A percentile compares a stretch with the other conserved stretches of the same genome.
These are phyloP conservation scores for sunflower (Helianthus annuus) DNA, from an alignment of 129 eudicot species.

Conservation along the genomic window HanXRQr2.0-SUNRISE NC_035436.2:11663143-11663642, in stretches of 20 bases:
- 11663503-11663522: constrained; percentile 7
- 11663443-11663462: neutral
- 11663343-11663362: neutral
- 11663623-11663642: neutral
- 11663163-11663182: constrained; percentile 6
- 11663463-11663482: neutral
- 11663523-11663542: neutral
- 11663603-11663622: neutral
- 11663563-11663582: neutral
- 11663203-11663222: neutral
- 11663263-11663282: neutral
- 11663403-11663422: neutral
- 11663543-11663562: neutral
- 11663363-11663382: neutral
- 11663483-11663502: neutral
- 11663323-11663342: neutral
- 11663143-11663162: neutral
- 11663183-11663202: neutral
- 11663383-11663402: neutral
- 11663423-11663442: neutral
- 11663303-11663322: neutral
- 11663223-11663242: neutral
- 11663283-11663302: neutral
- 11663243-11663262: neutral
- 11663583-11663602: neutral